Evolutionary conservation across 2,329 filamentous ascomycete genomes (phyloP), one percentile per base, ranked within the genome.

Genomic region (Colletotrichum trifolii): DNA sequence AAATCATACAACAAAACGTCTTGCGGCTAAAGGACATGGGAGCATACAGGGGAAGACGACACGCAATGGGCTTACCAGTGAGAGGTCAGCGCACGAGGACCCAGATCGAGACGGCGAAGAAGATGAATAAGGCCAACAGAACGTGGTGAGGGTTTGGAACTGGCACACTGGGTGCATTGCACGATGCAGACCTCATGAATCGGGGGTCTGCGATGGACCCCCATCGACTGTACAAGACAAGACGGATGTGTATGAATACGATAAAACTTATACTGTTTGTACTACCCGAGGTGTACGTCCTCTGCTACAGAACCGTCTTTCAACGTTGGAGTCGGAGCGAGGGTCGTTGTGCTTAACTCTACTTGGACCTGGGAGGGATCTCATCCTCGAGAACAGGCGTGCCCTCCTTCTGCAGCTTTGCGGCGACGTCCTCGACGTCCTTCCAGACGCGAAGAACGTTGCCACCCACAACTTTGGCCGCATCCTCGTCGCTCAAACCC

Each of bases 1-100:
- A 91, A 74, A 82, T 92, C 64, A 80, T 97, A 42, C 85, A 90
- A 72, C 93, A 97, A 54, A 96, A 98, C 74, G 97, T 99, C 71
- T 85, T 85, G 75, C 84, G 95, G 65, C 74, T 99, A 77, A 92
- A 91, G 76, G 94, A 97, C 73, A 97, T 97, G 82, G 94, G 94
- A 54, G 89, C 91, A 4, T 97, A 97, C 75, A 85, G 96, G 57
- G 96, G 96, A 69, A 89, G 92, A 77, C 84, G 96, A 70, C 96
- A 99, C 82, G 95, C 95, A 62, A 94, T 98, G 91, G 88, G 90
- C 66, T 80, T 98, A 81, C 96, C 96, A 4, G 95, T 96, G 58
- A 87, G 96, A 71, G 96, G 96, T 71, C 96, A 99, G 81, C 88
- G 86, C 72, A 98, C 96, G 65, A 90, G 92, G 75, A 92, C 83